A percentile compares a stretch with the other conserved stretches of the same genome.
phyloP scores from a whole-genome alignment of 2,329 filamentous ascomycete genomes.

The Fusarium verticillioides region DNA sequence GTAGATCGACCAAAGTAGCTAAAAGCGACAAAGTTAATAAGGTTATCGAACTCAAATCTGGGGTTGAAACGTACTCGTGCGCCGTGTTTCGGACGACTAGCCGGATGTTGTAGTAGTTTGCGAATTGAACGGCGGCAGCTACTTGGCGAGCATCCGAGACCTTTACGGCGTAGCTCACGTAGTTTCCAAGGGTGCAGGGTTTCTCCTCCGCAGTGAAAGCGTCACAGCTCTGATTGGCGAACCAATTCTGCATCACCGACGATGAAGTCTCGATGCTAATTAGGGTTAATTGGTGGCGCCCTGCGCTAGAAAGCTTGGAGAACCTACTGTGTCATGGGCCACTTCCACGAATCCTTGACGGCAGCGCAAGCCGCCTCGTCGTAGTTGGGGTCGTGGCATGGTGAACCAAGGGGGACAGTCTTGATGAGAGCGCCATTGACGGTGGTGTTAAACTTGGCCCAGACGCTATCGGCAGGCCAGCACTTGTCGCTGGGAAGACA shows the following conservation, averaged over 20 bases:
- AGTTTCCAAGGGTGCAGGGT: constrained; percentile 57
- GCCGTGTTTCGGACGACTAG: constrained; percentile 50
- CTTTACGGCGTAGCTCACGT: constrained; percentile 54
- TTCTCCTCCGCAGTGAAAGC: constrained; percentile 52
- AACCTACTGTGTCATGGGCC: constrained; percentile 58
- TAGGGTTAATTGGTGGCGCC: neutral
- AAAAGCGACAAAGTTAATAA: neutral
- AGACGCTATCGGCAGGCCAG: constrained; percentile 60
- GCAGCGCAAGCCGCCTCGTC: constrained; percentile 56
- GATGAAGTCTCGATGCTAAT: constrained; percentile 51
- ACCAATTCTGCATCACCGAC: constrained; percentile 54
- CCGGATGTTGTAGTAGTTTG: constrained; percentile 51
- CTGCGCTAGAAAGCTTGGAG: neutral
- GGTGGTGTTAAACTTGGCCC: constrained; percentile 61
- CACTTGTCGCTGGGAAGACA: constrained; percentile 62
- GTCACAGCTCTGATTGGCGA: constrained; percentile 52
- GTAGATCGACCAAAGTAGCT: constrained; percentile 49
- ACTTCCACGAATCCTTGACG: constrained; percentile 57
- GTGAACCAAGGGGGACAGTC: constrained; percentile 61
- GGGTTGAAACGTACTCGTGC: constrained; percentile 31
- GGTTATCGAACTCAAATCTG: neutral
- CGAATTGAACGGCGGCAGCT: constrained; percentile 50
- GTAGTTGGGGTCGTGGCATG: constrained; percentile 62
- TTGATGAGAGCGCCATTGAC: constrained; percentile 61
- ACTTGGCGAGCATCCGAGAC: constrained; percentile 48